Evolutionary conservation across 192 early-diverging fungal species (phyloP), one percentile per base, ranked within the genome.

Genomic region (Glomus cerebriforme): DNA sequence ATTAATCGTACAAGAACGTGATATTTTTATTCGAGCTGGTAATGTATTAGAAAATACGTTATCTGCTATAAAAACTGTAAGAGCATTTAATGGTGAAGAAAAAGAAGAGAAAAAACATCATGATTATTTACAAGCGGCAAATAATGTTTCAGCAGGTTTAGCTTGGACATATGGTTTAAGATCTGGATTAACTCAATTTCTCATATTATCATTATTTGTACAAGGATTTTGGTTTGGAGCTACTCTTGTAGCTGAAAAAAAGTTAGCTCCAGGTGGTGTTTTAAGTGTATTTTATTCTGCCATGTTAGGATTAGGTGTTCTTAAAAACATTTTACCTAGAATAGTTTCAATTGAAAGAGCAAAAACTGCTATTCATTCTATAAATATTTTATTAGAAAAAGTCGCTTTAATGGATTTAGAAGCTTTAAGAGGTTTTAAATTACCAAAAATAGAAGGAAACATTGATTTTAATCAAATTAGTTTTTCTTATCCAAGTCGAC

Each of bases 201-300:
- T 77, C 26, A n/a, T 77, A 37, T 65, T 77, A 27, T 77, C 75
- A 29, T 77, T 77, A 60, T 77, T 77, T 66, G 75, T 77, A 7
- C 75, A 77, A 67, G 75, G 75, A 0, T 77, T 77, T 49, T 77
- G 75, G 75, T 77, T n/a, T 47, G 75, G 75, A 12, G 29, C 75
- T 5, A 65, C 37, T 0, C 47, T 77, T 10, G 75, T 77, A 1
- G 62, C 75, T 1, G 3, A 77, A 45, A 43, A 77, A 49, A 66
- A 49, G n/a, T 26, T 77, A 19, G 2, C 39, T 9, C 62, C 75
- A 22, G 75, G 75, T 39, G 75, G 32, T 7, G 75, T 77, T 1
- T n/a, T 77, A 31, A 77, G 43, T 27, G 63, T 77, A 7, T 77
- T 77, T 34, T 77, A 66, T 37, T 19, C 75, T 4, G 27, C 32